Evolutionary conservation across 371 early-diverging fungal species (phyloP).

Genomic region (Syncephalastrum sp.): DNA sequence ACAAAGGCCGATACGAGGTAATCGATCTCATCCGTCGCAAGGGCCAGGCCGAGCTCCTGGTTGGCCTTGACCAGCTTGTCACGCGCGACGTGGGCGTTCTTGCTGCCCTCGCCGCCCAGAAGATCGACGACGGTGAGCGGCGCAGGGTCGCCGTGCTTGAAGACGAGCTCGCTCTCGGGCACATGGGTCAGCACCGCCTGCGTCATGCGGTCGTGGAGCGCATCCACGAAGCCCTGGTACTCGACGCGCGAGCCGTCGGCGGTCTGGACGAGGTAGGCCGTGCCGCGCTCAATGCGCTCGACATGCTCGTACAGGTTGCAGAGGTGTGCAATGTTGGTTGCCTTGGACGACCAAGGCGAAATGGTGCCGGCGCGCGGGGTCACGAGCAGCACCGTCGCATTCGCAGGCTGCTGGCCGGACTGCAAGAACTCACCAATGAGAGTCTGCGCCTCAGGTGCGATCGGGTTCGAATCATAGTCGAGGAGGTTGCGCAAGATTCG

Average conservation of each 20-base stretch:
- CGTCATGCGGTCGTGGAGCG: slow-evolving; percentile 93
- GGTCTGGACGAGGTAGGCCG: slow-evolving; percentile 62
- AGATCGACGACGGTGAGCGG: slow-evolving; percentile 77
- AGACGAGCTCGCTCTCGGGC: slow-evolving; percentile 68
- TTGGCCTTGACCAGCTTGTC: slow-evolving; percentile 77
- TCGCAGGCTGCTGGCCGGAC: slow-evolving; percentile 25
- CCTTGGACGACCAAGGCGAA: slow-evolving; percentile 99
- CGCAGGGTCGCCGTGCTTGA: slow-evolving; percentile 74
- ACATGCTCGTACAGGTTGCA: slow-evolving; percentile 77
- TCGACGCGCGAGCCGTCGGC: slow-evolving; percentile 37
- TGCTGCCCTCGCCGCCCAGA: slow-evolving; percentile 29
- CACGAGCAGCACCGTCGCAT: slow-evolving; percentile 56
- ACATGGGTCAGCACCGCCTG: slow-evolving; percentile 64
- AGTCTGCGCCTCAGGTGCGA: slow-evolving; percentile 24
- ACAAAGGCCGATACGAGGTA: slow-evolving; percentile 89
- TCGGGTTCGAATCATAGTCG: slow-evolving; percentile 46
- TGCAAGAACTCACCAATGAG: slow-evolving; percentile 41
- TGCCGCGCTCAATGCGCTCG: slow-evolving; percentile 86
- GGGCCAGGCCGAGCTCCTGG: slow-evolving; percentile 86
- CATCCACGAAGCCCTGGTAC: slow-evolving; percentile 46
- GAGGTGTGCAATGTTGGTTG: slow-evolving; percentile 91
- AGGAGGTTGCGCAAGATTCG: slow-evolving; percentile 46
- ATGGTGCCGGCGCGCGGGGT: slow-evolving; percentile 93
- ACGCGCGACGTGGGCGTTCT: slow-evolving; percentile 50
- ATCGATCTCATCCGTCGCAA: slow-evolving; percentile 93